Evolutionary conservation across 2,329 filamentous ascomycete species (phyloP).

Genomic region (Metarhizium album): DNA sequence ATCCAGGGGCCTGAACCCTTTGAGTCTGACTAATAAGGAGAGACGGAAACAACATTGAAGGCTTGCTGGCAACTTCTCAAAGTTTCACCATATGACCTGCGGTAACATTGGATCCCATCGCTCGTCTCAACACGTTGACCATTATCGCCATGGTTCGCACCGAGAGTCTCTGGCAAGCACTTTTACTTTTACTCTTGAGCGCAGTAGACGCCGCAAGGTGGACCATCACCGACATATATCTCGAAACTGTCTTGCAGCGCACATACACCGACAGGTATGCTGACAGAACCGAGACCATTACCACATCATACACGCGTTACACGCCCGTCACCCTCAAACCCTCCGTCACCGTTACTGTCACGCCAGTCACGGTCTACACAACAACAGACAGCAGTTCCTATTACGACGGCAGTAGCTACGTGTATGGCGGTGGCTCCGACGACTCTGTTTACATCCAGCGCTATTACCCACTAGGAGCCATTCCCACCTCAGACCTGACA

Average conservation of each 20-base stretch:
- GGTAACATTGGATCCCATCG: not conserved
- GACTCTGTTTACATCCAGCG: not conserved
- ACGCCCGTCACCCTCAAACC: not conserved
- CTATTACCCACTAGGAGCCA: not conserved
- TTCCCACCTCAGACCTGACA: not conserved
- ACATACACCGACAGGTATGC: not conserved
- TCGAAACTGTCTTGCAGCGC: not conserved
- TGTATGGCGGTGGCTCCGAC: not conserved
- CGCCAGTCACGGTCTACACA: not conserved
- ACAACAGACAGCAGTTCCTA: not conserved
- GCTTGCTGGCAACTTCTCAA: not conserved
- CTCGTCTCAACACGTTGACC: not conserved
- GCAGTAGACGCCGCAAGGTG: not conserved
- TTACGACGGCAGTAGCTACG: not conserved
- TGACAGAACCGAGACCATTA: not conserved
- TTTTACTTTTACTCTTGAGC: not conserved
- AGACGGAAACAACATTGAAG: not conserved
- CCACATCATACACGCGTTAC: not conserved
- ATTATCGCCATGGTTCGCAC: not conserved
- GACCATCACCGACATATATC: not conserved
- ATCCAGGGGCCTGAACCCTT: not conserved
- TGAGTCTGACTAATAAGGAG: not conserved
- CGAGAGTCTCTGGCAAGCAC: not conserved
- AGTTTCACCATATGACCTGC: not conserved
- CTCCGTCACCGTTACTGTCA: not conserved